phyloP scores from a whole-genome alignment of 768 basidiomycete genomes.

The Rhizopogon vesiculosus region DNA sequence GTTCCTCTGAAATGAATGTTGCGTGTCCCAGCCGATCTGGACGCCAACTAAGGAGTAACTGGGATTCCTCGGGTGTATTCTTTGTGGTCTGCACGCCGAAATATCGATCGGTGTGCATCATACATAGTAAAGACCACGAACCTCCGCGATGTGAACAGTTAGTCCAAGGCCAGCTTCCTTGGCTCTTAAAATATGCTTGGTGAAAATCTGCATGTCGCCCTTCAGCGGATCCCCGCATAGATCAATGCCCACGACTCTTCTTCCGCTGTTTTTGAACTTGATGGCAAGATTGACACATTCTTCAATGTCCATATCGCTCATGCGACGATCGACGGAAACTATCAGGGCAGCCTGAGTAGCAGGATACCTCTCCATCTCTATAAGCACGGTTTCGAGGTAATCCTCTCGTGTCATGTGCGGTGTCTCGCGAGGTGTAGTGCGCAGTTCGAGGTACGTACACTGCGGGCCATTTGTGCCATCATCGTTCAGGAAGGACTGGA shows the following conservation, averaged over 20 bases:
- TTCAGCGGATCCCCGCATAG: constrained; percentile 71
- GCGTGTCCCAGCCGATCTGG: constrained; percentile 78
- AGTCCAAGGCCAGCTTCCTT: constrained; percentile 59
- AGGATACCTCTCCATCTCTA: constrained; percentile 56
- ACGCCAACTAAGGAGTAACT: constrained; percentile 51
- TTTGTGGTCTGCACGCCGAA: constrained; percentile 33
- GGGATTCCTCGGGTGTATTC: constrained; percentile 54
- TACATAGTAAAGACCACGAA: constrained; percentile 19
- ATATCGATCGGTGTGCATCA: background rate
- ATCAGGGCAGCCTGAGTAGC: constrained; percentile 52
- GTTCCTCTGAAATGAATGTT: constrained; percentile 67
- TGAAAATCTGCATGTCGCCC: constrained; percentile 52
- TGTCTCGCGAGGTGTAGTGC: constrained; percentile 70
- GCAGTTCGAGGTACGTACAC: constrained; percentile 75
- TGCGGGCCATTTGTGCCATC: constrained; percentile 31
- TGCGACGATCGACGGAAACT: constrained; percentile 72
- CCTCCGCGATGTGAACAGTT: constrained; percentile 86
- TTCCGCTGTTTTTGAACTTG: constrained; percentile 47
- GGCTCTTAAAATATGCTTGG: constrained; percentile 46
- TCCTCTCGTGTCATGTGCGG: constrained; percentile 48
- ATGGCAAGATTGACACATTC: constrained; percentile 60
- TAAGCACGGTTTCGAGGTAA: constrained; percentile 65
- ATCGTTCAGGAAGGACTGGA: constrained; percentile 50
- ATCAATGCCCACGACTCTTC: constrained; percentile 73
- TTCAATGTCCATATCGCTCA: constrained; percentile 43